phyloP scores from a whole-genome alignment of 208 protist genomes.

The Acanthamoeba sp. region DNA sequence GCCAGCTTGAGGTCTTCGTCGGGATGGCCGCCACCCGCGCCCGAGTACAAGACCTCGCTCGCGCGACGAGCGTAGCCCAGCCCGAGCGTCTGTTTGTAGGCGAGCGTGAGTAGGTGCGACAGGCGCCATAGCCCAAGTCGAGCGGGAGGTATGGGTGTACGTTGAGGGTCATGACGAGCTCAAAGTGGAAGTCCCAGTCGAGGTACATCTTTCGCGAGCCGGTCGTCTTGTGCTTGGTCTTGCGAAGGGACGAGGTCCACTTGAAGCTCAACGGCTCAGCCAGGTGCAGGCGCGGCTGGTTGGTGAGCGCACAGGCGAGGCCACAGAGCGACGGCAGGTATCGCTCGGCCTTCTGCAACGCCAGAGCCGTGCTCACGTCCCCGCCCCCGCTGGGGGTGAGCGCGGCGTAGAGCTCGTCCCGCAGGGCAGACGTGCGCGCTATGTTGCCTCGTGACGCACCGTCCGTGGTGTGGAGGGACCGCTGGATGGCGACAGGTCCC shows the following conservation, averaged over 20 bases:
- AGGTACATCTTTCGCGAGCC: conserved; percentile 18
- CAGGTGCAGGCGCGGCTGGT: conserved; percentile 42
- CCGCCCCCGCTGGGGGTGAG: background rate
- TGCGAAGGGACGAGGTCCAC: conserved; percentile 23
- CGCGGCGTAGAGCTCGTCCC: background rate
- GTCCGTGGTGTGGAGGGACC: background rate
- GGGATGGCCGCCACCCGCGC: background rate
- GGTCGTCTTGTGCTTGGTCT: conserved; percentile 34
- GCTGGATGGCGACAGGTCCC: conserved; percentile 19
- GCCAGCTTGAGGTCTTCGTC: conserved; percentile 31
- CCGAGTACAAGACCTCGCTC: background rate
- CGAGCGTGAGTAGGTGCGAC: too few species aligned
- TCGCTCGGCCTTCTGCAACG: conserved; percentile 17
- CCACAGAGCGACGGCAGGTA: conserved; percentile 38
- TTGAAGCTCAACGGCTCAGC: conserved; percentile 4
- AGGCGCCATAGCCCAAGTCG: too few species aligned
- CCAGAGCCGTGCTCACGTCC: background rate
- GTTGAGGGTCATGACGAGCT: conserved; percentile 44
- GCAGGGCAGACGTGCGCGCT: background rate
- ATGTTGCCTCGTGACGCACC: background rate
- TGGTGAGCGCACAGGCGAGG: conserved; percentile 43
- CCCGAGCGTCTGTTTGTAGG: background rate
- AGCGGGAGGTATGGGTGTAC: background rate
- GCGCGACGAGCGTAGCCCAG: conserved; percentile 2
- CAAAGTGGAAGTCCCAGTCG: conserved; percentile 39